These are phyloP conservation scores for Coniosporium tulheliwenetii DNA, from an alignment of 2,329 filamentous ascomycete species.

Conservation along the genomic window DNA sequence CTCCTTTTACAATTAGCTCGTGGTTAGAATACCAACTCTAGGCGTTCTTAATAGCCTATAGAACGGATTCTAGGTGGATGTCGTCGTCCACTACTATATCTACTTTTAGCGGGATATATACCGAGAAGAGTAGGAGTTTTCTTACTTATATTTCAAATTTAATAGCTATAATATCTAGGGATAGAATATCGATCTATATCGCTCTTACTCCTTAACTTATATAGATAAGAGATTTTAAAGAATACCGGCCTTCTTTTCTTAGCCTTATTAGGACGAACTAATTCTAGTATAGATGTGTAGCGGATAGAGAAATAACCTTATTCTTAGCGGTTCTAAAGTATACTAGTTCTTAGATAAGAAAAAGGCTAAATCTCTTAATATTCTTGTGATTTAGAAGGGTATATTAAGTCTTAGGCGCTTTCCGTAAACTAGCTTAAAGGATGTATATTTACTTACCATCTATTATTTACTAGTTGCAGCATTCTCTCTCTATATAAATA, in stretches of 20 bases:
- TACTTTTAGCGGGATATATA: neutral
- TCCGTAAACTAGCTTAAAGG: neutral
- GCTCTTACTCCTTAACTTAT: neutral
- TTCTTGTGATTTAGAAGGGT: neutral
- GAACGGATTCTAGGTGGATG: neutral
- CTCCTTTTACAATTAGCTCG: conserved; percentile 1
- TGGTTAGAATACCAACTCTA: neutral
- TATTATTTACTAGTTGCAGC: neutral
- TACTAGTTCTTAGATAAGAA: neutral
- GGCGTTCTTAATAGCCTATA: neutral
- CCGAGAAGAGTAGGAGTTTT: neutral
- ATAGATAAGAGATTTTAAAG: neutral
- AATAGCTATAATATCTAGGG: neutral
- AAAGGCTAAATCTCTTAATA: neutral
- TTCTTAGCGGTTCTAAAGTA: neutral
- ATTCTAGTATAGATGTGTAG: neutral
- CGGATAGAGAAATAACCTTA: neutral
- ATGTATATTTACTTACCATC: neutral
- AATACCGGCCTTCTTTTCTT: neutral
- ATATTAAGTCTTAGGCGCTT: neutral
- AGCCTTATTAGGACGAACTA: neutral
- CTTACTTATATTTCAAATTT: neutral
- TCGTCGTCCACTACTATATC: neutral
- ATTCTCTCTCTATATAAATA: neutral
- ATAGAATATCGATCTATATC: neutral